Evolutionary conservation across 129 eudicot species (phyloP), one percentile per base, ranked within the genome.

Genomic region (Ambrosia artemisiifolia): DNA sequence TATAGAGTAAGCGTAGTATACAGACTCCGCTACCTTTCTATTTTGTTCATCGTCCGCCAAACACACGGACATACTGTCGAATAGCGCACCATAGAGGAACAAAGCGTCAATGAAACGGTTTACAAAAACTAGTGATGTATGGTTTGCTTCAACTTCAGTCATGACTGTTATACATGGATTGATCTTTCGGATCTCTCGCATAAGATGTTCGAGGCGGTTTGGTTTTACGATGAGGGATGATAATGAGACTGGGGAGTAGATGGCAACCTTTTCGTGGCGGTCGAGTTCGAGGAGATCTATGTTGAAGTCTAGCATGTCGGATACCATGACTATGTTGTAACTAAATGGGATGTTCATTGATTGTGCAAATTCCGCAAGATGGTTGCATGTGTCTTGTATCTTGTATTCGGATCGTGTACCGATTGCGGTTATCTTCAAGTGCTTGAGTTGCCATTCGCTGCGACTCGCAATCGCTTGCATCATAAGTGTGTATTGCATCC

Each of bases 391-490:
- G 0, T 42, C 68, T 72, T 59, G 43, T 9, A 72, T 59, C 68
- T 40, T 64, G 75, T 75, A n/a, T 59, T 65, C 36, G 11, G 6
- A 28, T 81, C 84, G 78, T n/a, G 78, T 83, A 40, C 81, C 76
- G 1, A 87, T 24, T 6, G 88, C 92, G 19, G 88, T 84, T 71
- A 87, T 70, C 85, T 72, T 84, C 13, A 87, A 69, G 38, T 53
- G 73, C 36, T 81, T 66, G 16, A 87, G 44, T 69, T 51, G 51
- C 67, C 34, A 8, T 36, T 69, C 78, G 65, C 13, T 1, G 1
- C 24, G 78, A 13, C 36, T 71, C 28, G 72, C 79, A 19, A 87
- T 84, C 36, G 74, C 83, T 65, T 84, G 85, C 87, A 87, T 79
- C 82, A 84, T 40, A n/a, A 74, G 64, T 1, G 63, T 81, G 67